Percentiles rank a stretch among this genome's conserved stretches.
Conservation (phyloP, 2,329 filamentous ascomycete genomes). For the Knufia fluminis region DNA sequence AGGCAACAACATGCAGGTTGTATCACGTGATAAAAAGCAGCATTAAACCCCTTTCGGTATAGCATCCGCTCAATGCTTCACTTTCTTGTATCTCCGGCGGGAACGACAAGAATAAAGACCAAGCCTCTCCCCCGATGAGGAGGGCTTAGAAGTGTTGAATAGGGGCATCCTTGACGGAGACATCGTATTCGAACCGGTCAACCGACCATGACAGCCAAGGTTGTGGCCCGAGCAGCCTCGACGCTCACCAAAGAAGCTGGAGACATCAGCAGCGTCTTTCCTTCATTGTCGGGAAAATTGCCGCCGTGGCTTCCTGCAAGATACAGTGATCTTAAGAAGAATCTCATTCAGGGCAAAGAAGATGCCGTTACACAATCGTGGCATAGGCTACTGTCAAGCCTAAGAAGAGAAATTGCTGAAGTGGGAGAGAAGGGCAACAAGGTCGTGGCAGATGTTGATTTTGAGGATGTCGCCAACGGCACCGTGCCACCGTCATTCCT, state of each 20-base stretch:
- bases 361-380: slow-evolving; percentile 33
- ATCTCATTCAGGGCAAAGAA: slow-evolving; percentile 33
- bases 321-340: slow-evolving; percentile 33
- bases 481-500: slow-evolving; percentile 28
- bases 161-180: no score
- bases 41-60: not conserved
- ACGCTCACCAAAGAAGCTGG: slow-evolving; percentile 32
- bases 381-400: slow-evolving; percentile 32
- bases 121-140: no score
- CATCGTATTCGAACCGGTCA: no score
- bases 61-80: not conserved
- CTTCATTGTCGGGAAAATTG: slow-evolving; percentile 36
- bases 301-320: slow-evolving; percentile 34
- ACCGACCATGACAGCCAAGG: not conserved
- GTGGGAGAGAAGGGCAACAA: slow-evolving; percentile 34
- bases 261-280: slow-evolving; percentile 42
- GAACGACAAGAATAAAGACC: slow-evolving; percentile 4
- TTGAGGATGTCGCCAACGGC: slow-evolving; percentile 31
- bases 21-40: not conserved
- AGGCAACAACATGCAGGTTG: not conserved
- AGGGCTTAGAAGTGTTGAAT: no score
- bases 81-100: not conserved
- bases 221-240: slow-evolving; percentile 5
- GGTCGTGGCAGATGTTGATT: slow-evolving; percentile 37
- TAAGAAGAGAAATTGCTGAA: slow-evolving; percentile 33